Evolutionary conservation across 2,329 filamentous ascomycete species (phyloP).

Genomic region (Diaporthe citrichinensis): DNA sequence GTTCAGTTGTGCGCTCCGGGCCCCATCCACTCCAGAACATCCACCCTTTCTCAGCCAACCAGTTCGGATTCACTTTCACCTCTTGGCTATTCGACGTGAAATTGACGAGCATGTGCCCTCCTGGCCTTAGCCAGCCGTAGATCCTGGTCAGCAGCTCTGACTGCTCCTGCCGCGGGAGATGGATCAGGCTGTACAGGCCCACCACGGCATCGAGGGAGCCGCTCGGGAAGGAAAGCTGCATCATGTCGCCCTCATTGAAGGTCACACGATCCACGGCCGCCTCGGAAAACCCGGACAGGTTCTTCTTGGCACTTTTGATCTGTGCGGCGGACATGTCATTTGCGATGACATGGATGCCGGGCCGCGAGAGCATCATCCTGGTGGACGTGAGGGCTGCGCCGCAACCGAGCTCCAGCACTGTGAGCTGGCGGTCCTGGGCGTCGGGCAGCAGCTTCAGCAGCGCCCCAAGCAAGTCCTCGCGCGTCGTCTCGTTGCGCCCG

Average conservation of each 20-base stretch:
- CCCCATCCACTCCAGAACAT: constrained; percentile 62
- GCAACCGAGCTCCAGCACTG: constrained; percentile 60
- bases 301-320: constrained; percentile 50
- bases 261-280: constrained; percentile 1
- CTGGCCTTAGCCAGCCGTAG: constrained; percentile 63
- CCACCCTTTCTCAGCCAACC: constrained; percentile 57
- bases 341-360: constrained; percentile 47
- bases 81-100: constrained; percentile 53
- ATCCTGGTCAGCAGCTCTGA: constrained; percentile 59
- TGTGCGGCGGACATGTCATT: constrained; percentile 59
- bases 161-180: constrained; percentile 68
- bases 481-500: constrained; percentile 48
- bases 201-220: constrained; percentile 62
- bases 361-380: constrained; percentile 48
- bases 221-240: constrained; percentile 48
- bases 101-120: constrained; percentile 65
- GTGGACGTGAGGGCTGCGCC: constrained; percentile 56
- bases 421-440: neutral
- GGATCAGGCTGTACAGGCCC: constrained; percentile 68
- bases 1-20: constrained; percentile 49
- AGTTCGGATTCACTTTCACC: constrained; percentile 50
- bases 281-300: constrained; percentile 41
- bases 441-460: constrained; percentile 47
- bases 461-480: constrained; percentile 52
- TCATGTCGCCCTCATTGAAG: constrained; percentile 19